Evolutionary conservation across 1,284 basidiomycete genomes (phyloP).

Genomic region (Uromyces viciae-fabae): DNA sequence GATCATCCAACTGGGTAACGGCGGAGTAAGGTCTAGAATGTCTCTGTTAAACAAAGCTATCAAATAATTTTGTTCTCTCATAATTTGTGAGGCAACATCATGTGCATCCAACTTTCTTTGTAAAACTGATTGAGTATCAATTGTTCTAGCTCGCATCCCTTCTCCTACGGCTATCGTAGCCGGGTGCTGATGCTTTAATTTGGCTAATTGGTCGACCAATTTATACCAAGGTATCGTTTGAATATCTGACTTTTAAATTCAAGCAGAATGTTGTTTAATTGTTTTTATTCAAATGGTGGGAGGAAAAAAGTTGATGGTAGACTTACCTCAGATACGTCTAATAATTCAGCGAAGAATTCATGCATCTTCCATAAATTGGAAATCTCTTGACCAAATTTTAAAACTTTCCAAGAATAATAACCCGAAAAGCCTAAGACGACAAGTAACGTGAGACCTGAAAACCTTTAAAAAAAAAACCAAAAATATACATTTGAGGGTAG

Average conservation of each 20-base stretch:
- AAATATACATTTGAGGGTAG: background rate
- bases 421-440: conserved; percentile 74
- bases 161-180: conserved; percentile 36
- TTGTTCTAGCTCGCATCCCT: conserved; percentile 54
- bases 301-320: background rate
- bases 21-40: conserved; percentile 76
- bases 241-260: conserved; percentile 72
- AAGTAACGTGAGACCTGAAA: conserved; percentile 72
- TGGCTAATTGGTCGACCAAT: conserved; percentile 78
- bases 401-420: conserved; percentile 68
- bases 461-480: conserved; percentile 56
- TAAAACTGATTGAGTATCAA: conserved; percentile 50
- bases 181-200: conserved; percentile 68
- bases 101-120: conserved; percentile 74
- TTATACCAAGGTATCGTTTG: conserved; percentile 96
- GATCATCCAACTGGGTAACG: conserved; percentile 62
- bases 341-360: conserved; percentile 68
- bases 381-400: conserved; percentile 60
- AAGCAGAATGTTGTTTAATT: background rate
- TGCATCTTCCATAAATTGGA: conserved; percentile 83
- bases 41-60: conserved; percentile 98
- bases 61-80: conserved; percentile 96
- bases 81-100: conserved; percentile 90
- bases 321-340: conserved; percentile 62
- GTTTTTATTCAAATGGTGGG: background rate